Conservation (phyloP, 163 green algal genomes). For the Scenedesmus sp. region DNA sequence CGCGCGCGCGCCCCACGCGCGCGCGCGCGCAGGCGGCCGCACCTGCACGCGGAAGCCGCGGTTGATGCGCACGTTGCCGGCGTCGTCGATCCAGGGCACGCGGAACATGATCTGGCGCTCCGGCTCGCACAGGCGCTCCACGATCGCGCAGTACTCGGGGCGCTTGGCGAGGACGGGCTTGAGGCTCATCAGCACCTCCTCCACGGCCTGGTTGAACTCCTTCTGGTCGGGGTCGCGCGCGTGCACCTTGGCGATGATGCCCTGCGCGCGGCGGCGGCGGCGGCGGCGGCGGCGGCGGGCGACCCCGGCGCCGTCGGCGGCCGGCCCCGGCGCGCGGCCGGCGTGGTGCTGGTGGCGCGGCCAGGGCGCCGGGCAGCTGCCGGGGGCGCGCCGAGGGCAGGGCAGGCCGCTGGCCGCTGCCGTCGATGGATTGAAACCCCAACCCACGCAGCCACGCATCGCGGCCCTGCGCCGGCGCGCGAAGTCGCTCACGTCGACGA, state of each 20-base stretch:
- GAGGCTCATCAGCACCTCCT: constrained; percentile 68
- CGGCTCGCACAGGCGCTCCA: constrained; percentile 76
- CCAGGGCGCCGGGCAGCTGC: no score
- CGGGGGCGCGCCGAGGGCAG: no score
- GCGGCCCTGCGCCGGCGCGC: background rate
- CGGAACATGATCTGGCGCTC: constrained; percentile 69
- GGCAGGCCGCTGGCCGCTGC: background rate
- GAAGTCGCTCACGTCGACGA: constrained; percentile 28
- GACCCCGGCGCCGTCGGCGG: no score
- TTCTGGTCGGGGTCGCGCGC: constrained; percentile 69
- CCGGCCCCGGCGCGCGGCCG: no score
- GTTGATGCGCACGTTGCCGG: constrained; percentile 74
- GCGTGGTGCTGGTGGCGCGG: no score
- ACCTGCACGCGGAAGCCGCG: constrained; percentile 60
- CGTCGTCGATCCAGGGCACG: constrained; percentile 70
- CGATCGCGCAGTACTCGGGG: constrained; percentile 60
- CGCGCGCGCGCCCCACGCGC: no score
- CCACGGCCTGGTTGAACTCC: constrained; percentile 72
- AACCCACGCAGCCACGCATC: background rate
- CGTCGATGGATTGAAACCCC: background rate
- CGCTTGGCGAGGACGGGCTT: constrained; percentile 70
- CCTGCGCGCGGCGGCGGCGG: background rate
- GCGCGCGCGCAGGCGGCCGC: no score
- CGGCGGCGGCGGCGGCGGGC: background rate
- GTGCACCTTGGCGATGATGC: constrained; percentile 48